A percentile compares a stretch with the other conserved stretches of the same genome.
phyloP scores from a whole-genome alignment of 1,284 basidiomycete genomes.

The Rhizopogon parksii region DNA sequence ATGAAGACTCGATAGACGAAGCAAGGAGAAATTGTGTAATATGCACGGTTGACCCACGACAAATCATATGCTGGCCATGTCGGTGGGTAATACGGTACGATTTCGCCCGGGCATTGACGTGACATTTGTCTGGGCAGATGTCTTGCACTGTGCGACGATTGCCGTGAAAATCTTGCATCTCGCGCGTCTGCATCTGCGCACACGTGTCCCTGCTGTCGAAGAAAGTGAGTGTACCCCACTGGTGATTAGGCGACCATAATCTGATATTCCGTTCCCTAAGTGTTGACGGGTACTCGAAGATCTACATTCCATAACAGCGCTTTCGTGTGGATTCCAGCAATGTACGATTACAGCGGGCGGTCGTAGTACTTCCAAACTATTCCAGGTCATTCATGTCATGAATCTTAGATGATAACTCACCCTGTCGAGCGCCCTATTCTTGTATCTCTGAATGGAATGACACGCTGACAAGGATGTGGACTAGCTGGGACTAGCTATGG shows the following conservation, averaged over 20 bases:
- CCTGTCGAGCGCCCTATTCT: not conserved
- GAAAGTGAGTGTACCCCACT: constrained; percentile 38
- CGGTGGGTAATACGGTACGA: constrained; percentile 38
- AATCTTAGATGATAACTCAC: not conserved
- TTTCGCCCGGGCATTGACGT: not conserved
- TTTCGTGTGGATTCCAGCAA: not conserved
- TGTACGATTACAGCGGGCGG: not conserved
- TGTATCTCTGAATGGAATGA: too few relatives aligned
- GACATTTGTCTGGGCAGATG: constrained; percentile 38
- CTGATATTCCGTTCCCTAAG: constrained; percentile 28
- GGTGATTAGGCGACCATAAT: not conserved
- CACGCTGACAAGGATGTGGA: too few relatives aligned
- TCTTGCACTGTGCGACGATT: constrained; percentile 66
- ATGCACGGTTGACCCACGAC: constrained; percentile 61
- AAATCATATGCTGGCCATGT: constrained; percentile 76
- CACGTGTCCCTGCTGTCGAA: constrained; percentile 67
- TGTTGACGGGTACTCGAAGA: constrained; percentile 68
- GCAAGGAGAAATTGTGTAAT: constrained; percentile 55
- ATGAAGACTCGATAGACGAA: constrained; percentile 25
- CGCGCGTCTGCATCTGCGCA: constrained; percentile 59
- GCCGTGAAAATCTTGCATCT: constrained; percentile 61
- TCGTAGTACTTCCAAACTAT: not conserved
- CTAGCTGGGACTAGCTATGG: too few relatives aligned
- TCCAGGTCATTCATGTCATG: not conserved
- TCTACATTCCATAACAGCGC: constrained; percentile 47